Base-by-base conservation (phyloP, 257 asterid species). In the Solanum etuberosum region DNA sequence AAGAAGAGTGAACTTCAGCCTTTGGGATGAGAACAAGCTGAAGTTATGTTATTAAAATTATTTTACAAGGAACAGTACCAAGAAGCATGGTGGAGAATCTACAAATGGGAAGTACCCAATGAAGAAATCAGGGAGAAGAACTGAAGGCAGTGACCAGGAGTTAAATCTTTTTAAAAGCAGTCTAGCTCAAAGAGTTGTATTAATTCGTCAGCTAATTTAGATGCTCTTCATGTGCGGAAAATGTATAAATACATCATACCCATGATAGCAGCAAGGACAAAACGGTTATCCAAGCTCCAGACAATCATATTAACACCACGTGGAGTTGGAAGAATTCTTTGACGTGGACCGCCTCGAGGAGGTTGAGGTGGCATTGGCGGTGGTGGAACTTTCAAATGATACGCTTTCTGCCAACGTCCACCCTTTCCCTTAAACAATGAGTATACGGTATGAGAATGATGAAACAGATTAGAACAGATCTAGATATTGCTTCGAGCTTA, bases 361-460 rank as follows among this genome's bases (percentile, higher is more conserved):
- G 98, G 98, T 91, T 97, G 99, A 90, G 99, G 99, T 25, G 97
- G 96, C 97, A 95, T 92, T 21, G 99, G 99, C 46, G 99, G 99
- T 43, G 99, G 98, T 76, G 99, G 99, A 90, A 97, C 99, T 91
- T 96, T 97, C 89, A 97, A 92, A 93, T 97, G 99, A 91, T 97
- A 97, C 34, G 99, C 99, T 87, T 96, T 91, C 83, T 91, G 91
- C 99, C 99, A 97, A 51, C 99, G 96, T 86, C 98, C 99, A 86
- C 92, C 87, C 89, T 97, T 97, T 82, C 98, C 99, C 99, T 96
- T 83, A 84, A 82, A 76, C 40, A 91, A 42, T 74, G 65, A 74
- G 85, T 13, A 70, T 70, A 70, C 31, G 6, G 85, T 29, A 46
- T 80, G 42, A 80, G 85, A 80, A 80, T 46, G 29, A 80, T 29